Evolutionary conservation across 495 filamentous ascomycete species (phyloP).

Genomic region (Cercophora newfieldiana): DNA sequence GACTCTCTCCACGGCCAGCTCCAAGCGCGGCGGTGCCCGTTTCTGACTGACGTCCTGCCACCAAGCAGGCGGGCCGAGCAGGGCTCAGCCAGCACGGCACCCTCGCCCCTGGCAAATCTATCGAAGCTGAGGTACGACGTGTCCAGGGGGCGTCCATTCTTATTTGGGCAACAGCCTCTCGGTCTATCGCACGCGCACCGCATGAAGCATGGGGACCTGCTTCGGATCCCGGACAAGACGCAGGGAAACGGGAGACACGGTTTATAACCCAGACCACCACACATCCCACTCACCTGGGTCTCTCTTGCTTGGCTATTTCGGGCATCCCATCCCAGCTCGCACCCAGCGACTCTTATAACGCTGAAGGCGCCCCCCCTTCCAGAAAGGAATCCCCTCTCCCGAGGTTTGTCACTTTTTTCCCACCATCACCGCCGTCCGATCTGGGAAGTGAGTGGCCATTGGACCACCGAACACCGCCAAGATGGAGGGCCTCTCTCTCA

Average conservation of each 20-base stretch:
- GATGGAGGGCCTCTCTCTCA: slow-evolving; percentile 34
- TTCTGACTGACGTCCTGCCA: not conserved
- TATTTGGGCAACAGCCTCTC: slow-evolving; percentile 20
- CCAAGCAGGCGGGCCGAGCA: slow-evolving; percentile 1
- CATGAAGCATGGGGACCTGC: slow-evolving; percentile 12
- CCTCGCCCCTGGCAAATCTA: not conserved
- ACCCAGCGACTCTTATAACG: not conserved
- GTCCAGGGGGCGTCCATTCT: slow-evolving; percentile 20
- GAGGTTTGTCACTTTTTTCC: not conserved
- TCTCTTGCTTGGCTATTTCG: slow-evolving; percentile 17
- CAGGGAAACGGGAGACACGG: slow-evolving; percentile 18
- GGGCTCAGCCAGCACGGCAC: not conserved
- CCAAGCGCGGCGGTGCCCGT: slow-evolving; percentile 20
- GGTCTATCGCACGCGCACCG: slow-evolving; percentile 13
- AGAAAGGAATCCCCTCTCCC: slow-evolving; percentile 3
- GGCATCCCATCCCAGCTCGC: not conserved
- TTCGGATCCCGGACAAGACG: slow-evolving; percentile 24
- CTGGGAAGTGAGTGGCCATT: not conserved
- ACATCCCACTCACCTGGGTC: slow-evolving; percentile 21
- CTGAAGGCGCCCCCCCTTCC: slow-evolving; percentile 9
- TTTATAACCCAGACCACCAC: slow-evolving; percentile 19
- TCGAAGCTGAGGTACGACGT: slow-evolving; percentile 22
- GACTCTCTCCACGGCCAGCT: slow-evolving; percentile 34
- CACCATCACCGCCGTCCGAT: not conserved
- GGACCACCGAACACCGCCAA: slow-evolving; percentile 8